phyloP scores from a whole-genome alignment of 1,284 basidiomycete species.

The Meripilus lineatus region DNA sequence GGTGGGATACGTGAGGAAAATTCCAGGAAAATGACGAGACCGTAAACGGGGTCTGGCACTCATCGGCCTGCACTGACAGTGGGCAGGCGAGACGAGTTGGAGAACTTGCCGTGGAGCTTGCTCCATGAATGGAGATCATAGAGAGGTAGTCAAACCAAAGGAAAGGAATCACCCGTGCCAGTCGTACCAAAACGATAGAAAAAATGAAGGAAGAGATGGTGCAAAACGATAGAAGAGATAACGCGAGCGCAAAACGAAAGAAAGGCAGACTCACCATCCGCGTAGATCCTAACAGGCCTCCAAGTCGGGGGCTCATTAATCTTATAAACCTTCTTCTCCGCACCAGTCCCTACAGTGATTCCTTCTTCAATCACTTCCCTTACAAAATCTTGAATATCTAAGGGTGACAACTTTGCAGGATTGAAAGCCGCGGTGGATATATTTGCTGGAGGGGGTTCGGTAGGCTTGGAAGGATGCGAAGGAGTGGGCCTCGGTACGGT shows the following conservation, averaged over 20 bases:
- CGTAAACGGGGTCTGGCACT: too few relatives aligned
- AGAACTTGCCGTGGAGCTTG: too few relatives aligned
- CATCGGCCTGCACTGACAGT: too few relatives aligned
- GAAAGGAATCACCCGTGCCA: background rate
- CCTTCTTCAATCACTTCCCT: constrained; percentile 26
- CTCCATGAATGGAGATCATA: too few relatives aligned
- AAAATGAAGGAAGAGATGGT: constrained; percentile 4
- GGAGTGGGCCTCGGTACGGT: constrained; percentile 13
- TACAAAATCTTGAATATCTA: constrained; percentile 60
- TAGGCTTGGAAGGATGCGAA: constrained; percentile 13
- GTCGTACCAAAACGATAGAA: constrained; percentile 1
- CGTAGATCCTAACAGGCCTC: constrained; percentile 88
- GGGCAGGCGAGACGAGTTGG: too few relatives aligned
- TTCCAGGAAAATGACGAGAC: too few relatives aligned
- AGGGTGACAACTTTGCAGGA: constrained; percentile 58
- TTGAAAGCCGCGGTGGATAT: constrained; percentile 46
- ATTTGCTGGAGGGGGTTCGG: constrained; percentile 24
- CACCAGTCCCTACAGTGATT: constrained; percentile 47
- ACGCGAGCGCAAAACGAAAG: too few relatives aligned
- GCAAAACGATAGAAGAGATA: constrained; percentile 5
- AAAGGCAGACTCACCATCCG: constrained; percentile 63
- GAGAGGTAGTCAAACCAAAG: too few relatives aligned
- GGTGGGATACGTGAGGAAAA: too few relatives aligned
- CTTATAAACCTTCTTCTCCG: constrained; percentile 62
- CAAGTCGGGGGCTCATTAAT: constrained; percentile 80